Conservation (phyloP, 495 filamentous ascomycete genomes). For the Penicillium canariense region DNA sequence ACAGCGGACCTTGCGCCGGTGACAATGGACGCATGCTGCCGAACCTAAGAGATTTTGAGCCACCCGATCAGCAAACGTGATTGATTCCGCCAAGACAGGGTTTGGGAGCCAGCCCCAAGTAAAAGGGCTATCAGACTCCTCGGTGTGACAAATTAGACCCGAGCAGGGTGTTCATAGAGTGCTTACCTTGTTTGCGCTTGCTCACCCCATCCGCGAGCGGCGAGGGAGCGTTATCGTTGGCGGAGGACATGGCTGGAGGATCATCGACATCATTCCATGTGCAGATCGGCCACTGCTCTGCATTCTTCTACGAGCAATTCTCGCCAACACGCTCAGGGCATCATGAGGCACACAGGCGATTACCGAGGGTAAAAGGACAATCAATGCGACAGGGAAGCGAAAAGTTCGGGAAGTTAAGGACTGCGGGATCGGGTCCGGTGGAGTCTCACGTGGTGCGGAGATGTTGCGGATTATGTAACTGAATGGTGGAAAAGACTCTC, state of each 20-base stretch:
- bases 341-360: conserved; percentile 16
- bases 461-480: conserved; percentile 28
- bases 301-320: conserved; percentile 19
- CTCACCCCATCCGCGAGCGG: conserved; percentile 32
- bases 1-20: conserved; percentile 50
- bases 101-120: background rate
- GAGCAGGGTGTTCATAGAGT: background rate
- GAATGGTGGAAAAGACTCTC: background rate
- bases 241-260: conserved; percentile 33
- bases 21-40: conserved; percentile 47
- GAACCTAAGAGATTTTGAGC: conserved; percentile 33
- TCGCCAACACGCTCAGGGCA: conserved; percentile 17
- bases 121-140: background rate
- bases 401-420: conserved; percentile 32
- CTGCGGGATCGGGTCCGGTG: conserved; percentile 29
- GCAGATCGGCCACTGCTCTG: conserved; percentile 24
- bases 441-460: conserved; percentile 36
- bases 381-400: conserved; percentile 18
- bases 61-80: conserved; percentile 13
- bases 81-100: background rate
- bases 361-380: conserved; percentile 23
- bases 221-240: conserved; percentile 31
- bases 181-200: conserved; percentile 38
- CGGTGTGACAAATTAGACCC: background rate
- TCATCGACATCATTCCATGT: conserved; percentile 32